phyloP scores from a whole-genome alignment of 2,329 filamentous ascomycete genomes.

The Paraconiothyrium sp. region DNA sequence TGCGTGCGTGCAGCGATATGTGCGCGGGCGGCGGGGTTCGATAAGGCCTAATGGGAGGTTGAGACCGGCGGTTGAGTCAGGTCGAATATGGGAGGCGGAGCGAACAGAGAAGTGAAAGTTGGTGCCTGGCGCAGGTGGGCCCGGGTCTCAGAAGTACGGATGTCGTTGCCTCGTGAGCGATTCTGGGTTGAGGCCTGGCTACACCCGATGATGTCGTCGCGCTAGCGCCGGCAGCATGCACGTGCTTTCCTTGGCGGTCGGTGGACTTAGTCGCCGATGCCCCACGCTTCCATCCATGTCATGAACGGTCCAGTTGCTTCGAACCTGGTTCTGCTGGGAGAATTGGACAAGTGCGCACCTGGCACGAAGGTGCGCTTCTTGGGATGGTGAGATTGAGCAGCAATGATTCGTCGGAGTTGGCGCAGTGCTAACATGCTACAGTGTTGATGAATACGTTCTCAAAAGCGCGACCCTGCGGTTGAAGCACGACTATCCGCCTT shows the following conservation, averaged over 20 bases:
- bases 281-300: slow-evolving; percentile 12
- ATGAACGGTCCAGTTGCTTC: slow-evolving; percentile 65
- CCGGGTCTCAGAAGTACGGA: neutral
- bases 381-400: slow-evolving; percentile 75
- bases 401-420: neutral
- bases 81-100: neutral
- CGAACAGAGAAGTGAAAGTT: neutral
- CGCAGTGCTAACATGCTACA: slow-evolving; percentile 43
- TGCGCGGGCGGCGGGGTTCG: slow-evolving; percentile 14
- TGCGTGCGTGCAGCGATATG: slow-evolving; percentile 6
- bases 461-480: slow-evolving; percentile 70
- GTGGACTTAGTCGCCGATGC: slow-evolving; percentile 10
- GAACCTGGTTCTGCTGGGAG: slow-evolving; percentile 58
- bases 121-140: slow-evolving; percentile 2
- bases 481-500: slow-evolving; percentile 70
- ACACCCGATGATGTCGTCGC: slow-evolving; percentile 25
- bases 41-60: slow-evolving; percentile 1
- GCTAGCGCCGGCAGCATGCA: slow-evolving; percentile 25
- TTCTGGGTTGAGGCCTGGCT: slow-evolving; percentile 11
- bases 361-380: slow-evolving; percentile 92
- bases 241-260: slow-evolving; percentile 18
- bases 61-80: neutral
- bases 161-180: slow-evolving; percentile 13
- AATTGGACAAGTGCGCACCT: slow-evolving; percentile 56
- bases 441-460: slow-evolving; percentile 68